phyloP scores from a whole-genome alignment of 768 basidiomycete species.

The Lepiota brunneoincarnata region DNA sequence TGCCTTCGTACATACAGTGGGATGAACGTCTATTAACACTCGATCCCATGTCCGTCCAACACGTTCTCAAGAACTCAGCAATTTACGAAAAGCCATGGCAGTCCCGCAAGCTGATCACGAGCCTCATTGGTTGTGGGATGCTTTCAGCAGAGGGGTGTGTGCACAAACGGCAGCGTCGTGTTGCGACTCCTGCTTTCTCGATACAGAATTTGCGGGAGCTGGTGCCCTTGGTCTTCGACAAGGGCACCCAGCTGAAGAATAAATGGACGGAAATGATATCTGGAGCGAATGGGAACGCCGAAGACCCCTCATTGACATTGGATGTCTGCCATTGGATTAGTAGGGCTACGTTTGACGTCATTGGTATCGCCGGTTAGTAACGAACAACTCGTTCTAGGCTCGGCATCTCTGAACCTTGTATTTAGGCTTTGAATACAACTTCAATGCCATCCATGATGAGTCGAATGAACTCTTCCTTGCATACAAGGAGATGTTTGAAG shows the following conservation, averaged over 20 bases:
- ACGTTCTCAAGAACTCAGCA: conserved; percentile 70
- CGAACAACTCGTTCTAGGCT: not conserved
- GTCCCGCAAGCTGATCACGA: conserved; percentile 69
- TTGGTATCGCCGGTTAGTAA: conserved; percentile 76
- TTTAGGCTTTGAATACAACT: conserved; percentile 81
- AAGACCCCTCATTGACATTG: conserved; percentile 30
- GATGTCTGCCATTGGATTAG: conserved; percentile 83
- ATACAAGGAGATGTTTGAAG: conserved; percentile 84
- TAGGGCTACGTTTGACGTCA: conserved; percentile 86
- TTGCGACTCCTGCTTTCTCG: conserved; percentile 77
- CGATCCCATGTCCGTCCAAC: conserved; percentile 71
- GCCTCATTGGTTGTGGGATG: conserved; percentile 82
- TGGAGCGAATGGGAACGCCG: conserved; percentile 1
- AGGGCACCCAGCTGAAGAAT: conserved; percentile 59
- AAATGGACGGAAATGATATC: conserved; percentile 54
- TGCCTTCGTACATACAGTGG: conserved; percentile 44
- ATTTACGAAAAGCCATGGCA: conserved; percentile 85
- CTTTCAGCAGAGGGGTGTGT: conserved; percentile 73
- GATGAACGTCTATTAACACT: conserved; percentile 78
- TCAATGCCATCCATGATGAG: conserved; percentile 79
- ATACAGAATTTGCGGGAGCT: conserved; percentile 72
- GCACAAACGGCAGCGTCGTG: conserved; percentile 79
- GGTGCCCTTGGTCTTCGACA: conserved; percentile 68
- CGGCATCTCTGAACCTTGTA: not conserved
- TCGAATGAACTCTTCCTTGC: conserved; percentile 76